Base-by-base conservation (phyloP, 352 stramenopile genomes). In the Phytophthora citrophthora region DNA sequence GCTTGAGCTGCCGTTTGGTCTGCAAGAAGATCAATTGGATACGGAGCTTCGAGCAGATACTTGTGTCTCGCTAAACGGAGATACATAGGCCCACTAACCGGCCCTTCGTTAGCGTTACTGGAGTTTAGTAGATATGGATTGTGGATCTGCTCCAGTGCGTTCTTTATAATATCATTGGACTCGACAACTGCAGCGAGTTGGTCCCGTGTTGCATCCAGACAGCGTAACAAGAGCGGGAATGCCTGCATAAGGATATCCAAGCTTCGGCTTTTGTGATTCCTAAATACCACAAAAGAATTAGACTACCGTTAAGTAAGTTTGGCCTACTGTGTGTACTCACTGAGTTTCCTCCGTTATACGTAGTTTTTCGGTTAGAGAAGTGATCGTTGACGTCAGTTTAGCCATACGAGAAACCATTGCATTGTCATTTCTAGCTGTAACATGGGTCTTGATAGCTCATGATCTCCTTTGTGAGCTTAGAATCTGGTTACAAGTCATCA, bases 131-230 rank as follows among this genome's bases (percentile, higher is more conserved):
- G 9, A 11, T 11, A 5, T 12, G 59, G 46, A 16, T 55, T 41
- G 46, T 80, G 60, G 53, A 76, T 77, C 49, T 89, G 77, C 38
- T 86, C 66, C 1, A 89, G 34, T 2, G 80, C 77, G 20, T 54
- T 75, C 24, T 70, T 69, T 5, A 89, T 52, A 49, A 89, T 88
- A 24, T 69, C 65, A 18, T 86, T 87, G 5, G 80, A 84, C 58
- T 89, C 80, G 1, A 68, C 50, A 2, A 69, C 69, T 5, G 76
- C 73, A 23, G 59, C 31, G 29, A 76, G 76, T 36, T 78, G 74
- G 61, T 87, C 80, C n/a, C 86, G 72, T 12, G 84, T 23, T 1
- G 65, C 70, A 44, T 89, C 76, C 16, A 87, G 49, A 27, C 74
- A 67, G n/a, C 82, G 77, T 29, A 88, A 39, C 27, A 88, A 38